Conservation (phyloP, 257 asterid species). For the Fraxinus pennsylvanica region DNA sequence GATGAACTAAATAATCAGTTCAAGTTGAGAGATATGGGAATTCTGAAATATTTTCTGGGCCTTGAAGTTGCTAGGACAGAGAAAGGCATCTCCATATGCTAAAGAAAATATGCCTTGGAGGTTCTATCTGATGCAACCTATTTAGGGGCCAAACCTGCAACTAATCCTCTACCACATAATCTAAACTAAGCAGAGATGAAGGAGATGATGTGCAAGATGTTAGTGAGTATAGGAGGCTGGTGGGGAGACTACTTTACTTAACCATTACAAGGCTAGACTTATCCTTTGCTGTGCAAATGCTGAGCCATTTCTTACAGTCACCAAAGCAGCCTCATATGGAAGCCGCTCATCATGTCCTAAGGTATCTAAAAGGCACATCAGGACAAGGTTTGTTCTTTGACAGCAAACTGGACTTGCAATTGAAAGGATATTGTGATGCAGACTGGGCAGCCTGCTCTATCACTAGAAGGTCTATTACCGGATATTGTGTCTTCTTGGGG, state of each 20-base stretch:
- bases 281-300: not conserved
- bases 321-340: not conserved
- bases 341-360: not conserved
- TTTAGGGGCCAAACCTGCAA: not conserved
- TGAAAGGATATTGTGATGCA: not conserved
- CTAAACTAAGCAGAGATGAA: too few relatives aligned
- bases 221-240: too few relatives aligned
- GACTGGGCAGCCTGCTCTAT: not conserved
- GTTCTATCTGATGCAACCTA: not conserved
- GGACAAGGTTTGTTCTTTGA: too few relatives aligned
- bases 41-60: not conserved
- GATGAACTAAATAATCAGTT: too few relatives aligned
- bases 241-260: not conserved
- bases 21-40: too few relatives aligned
- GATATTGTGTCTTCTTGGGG: not conserved
- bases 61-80: too few relatives aligned
- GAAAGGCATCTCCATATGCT: not conserved
- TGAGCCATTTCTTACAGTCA: not conserved
- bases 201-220: too few relatives aligned
- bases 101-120: not conserved
- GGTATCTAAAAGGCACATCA: not conserved
- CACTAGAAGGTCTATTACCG: not conserved
- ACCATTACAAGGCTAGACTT: not conserved
- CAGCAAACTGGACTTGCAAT: not conserved
- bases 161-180: not conserved